Percentiles rank a stretch among this genome's conserved stretches.
These are phyloP conservation scores for Thymus mandschuricus DNA, from an alignment of 257 asterid genomes.

Conservation along the genomic window DNA sequence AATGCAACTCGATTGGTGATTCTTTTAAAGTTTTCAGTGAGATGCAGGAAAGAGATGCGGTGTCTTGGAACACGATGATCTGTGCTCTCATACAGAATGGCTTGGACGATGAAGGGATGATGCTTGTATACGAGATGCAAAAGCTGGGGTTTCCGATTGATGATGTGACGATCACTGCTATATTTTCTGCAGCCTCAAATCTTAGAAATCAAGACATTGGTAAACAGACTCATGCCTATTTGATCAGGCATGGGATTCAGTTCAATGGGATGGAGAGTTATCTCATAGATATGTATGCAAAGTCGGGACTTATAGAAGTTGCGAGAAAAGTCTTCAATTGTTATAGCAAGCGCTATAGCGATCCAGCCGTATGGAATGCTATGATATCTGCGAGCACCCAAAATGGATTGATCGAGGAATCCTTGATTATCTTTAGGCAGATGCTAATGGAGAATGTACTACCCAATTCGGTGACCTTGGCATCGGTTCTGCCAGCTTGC, in stretches of 20 bases:
- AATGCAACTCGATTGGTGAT: constrained; percentile 51
- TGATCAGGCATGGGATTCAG: constrained; percentile 57
- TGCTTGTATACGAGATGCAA: constrained; percentile 79
- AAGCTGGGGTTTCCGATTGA: constrained; percentile 53
- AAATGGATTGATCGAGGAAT: constrained; percentile 57
- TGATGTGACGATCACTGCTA: constrained; percentile 64
- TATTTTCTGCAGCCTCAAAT: constrained; percentile 81
- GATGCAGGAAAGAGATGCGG: constrained; percentile 70
- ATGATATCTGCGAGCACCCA: constrained; percentile 78
- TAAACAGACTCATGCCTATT: constrained; percentile 71
- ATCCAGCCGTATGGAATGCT: constrained; percentile 77
- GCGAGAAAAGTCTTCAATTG: constrained; percentile 53
- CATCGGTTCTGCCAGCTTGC: constrained; percentile 82
- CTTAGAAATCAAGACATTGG: constrained; percentile 60
- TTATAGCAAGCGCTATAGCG: constrained; percentile 43
- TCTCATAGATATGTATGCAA: constrained; percentile 79
- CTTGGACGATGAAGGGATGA: constrained; percentile 65
- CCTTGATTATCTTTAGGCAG: constrained; percentile 52
- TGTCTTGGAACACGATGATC: constrained; percentile 84
- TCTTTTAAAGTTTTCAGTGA: constrained; percentile 58
- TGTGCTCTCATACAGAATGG: constrained; percentile 71
- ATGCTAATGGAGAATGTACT: constrained; percentile 60
- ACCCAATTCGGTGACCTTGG: constrained; percentile 79
- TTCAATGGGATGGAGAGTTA: constrained; percentile 75
- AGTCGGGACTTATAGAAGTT: constrained; percentile 52